Evolutionary conservation across 108 stramenopile genomes (phyloP).

Genomic region (Nannochloropsis salina): DNA sequence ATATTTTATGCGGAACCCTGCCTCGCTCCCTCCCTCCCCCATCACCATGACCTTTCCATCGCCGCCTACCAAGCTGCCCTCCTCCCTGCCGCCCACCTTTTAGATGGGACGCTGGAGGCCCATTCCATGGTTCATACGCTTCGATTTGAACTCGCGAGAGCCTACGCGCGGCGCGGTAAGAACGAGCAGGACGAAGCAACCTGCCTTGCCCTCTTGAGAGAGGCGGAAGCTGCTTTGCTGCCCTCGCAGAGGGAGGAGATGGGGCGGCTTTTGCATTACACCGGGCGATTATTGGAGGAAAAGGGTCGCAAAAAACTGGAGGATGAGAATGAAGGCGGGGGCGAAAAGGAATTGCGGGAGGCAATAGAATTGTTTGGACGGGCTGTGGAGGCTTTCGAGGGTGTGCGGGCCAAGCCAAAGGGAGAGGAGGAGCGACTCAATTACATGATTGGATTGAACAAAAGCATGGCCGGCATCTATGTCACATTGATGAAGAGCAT

Average conservation of each 20-base stretch:
- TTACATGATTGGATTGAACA: background rate
- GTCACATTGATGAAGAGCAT: background rate
- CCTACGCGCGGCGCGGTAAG: background rate
- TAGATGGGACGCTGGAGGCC: background rate
- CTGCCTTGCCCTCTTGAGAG: background rate
- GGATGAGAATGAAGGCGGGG: background rate
- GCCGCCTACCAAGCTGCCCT: background rate
- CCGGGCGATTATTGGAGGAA: background rate
- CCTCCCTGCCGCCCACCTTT: background rate
- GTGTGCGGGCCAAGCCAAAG: background rate
- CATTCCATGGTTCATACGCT: background rate
- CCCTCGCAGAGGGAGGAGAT: background rate
- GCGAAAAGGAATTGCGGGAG: background rate
- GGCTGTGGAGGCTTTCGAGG: background rate
- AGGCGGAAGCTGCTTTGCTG: conserved; percentile 9
- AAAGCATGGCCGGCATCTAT: background rate
- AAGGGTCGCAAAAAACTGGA: background rate
- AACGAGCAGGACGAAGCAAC: background rate
- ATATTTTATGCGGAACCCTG: background rate
- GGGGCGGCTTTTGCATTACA: background rate
- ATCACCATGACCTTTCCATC: background rate
- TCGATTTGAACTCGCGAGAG: background rate
- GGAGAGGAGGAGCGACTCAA: background rate
- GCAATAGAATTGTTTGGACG: background rate
- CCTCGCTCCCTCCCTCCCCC: conserved; percentile 5